A percentile compares a stretch with the other conserved stretches of the same genome.
Conservation (phyloP, 257 asterid genomes). For the Petunia axillaris region DNA sequence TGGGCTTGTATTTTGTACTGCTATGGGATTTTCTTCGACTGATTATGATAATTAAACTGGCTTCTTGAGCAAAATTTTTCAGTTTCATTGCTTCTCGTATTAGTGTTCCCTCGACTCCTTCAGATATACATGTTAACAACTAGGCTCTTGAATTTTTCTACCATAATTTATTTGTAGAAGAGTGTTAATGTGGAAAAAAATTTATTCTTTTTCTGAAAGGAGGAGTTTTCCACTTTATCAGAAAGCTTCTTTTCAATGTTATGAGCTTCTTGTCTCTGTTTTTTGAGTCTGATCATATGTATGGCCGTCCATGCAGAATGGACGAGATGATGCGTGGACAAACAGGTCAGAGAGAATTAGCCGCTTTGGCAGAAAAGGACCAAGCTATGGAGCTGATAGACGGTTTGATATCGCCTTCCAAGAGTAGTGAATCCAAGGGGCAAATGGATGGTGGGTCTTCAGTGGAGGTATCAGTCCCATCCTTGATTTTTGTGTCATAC, state of each 20-base stretch:
- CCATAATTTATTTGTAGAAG: neutral
- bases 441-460: slow-evolving; percentile 47
- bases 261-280: neutral
- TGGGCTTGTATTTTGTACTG: neutral
- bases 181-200: neutral
- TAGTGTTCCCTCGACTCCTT: slow-evolving; percentile 6
- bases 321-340: slow-evolving; percentile 90
- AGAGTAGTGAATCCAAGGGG: slow-evolving; percentile 47
- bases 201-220: neutral
- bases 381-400: slow-evolving; percentile 50
- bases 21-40: neutral
- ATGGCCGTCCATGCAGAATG: slow-evolving; percentile 62
- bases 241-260: neutral
- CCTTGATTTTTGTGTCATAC: slow-evolving; percentile 25
- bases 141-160: slow-evolving; percentile 2
- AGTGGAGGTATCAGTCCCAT: slow-evolving; percentile 57
- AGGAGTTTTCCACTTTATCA: neutral
- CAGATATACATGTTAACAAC: slow-evolving; percentile 6
- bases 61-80: neutral
- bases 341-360: slow-evolving; percentile 72
- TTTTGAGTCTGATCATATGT: slow-evolving; percentile 25
- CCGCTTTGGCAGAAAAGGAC: slow-evolving; percentile 54
- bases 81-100: slow-evolving; percentile 1
- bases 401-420: slow-evolving; percentile 43
- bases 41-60: neutral